A percentile compares a stretch with the other conserved stretches of the same genome.
These are phyloP conservation scores for Erodium maritimum DNA, from an alignment of 345 rosid genomes.

Conservation along the genomic window DNA sequence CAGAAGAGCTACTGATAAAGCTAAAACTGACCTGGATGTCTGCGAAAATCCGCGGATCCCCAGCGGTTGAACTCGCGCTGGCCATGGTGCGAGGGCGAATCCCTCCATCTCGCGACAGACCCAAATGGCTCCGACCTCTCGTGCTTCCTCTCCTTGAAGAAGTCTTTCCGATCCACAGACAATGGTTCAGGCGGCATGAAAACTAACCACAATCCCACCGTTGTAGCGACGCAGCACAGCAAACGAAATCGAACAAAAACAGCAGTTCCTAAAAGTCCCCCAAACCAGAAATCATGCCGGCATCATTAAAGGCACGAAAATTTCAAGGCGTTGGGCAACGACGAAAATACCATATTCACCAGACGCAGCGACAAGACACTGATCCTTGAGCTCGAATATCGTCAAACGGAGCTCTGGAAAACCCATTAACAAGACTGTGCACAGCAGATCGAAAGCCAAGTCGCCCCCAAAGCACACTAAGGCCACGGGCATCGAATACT, in stretches of 20 bases:
- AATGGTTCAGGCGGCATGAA: conserved; percentile 95
- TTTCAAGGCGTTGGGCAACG: no score
- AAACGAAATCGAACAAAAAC: conserved; percentile 1
- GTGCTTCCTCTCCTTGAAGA: conserved; percentile 75
- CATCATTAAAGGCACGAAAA: not conserved
- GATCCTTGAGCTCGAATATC: not conserved
- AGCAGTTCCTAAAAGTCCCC: no score
- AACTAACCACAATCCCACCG: conserved; percentile 15
- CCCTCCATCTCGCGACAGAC: conserved; percentile 66
- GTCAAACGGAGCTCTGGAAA: not conserved
- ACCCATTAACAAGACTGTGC: not conserved
- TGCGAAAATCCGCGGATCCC: conserved; percentile 68
- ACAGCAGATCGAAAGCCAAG: not conserved
- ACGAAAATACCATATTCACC: no score
- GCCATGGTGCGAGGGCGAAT: conserved; percentile 32
- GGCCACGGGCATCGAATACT: not conserved
- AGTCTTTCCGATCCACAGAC: conserved; percentile 88
- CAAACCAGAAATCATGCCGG: not conserved
- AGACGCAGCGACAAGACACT: not conserved
- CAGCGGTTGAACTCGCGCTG: conserved; percentile 46
- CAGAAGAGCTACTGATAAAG: not conserved
- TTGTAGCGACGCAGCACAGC: conserved; percentile 2
- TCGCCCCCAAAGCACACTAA: conserved; percentile 3
- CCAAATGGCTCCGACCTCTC: conserved; percentile 58
- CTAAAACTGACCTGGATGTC: conserved; percentile 51